Evolutionary conservation across 192 early-diverging fungal species (phyloP).

Genomic region (Ambispora gerdemannii): DNA sequence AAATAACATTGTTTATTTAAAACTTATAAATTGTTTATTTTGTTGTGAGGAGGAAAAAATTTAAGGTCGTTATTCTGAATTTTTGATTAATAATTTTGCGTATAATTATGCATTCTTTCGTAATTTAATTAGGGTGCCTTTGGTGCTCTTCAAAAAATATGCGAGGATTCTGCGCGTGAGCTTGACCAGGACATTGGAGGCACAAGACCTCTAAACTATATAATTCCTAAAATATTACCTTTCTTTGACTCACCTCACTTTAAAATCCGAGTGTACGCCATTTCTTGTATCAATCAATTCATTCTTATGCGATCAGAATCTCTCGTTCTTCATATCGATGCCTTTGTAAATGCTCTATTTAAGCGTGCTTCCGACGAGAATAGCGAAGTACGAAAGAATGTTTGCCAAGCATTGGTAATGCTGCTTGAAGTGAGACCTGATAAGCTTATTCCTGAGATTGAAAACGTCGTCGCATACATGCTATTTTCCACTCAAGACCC

Average conservation of each 20-base stretch:
- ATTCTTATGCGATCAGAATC: conserved; percentile 72
- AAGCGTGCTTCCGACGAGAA: conserved; percentile 80
- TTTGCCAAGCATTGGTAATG: conserved; percentile 93
- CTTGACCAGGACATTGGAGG: conserved; percentile 75
- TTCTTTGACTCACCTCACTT: conserved; percentile 77
- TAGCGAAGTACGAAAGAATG: conserved; percentile 80
- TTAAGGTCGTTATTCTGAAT: no score
- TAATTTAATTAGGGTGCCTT: conserved; percentile 65
- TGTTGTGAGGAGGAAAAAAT: no score
- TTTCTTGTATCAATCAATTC: conserved; percentile 85
- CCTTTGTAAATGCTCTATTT: conserved; percentile 77
- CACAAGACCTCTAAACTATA: conserved; percentile 71
- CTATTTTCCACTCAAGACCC: conserved; percentile 86
- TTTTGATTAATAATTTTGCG: no score
- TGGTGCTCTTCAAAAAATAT: conserved; percentile 88
- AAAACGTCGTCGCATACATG: conserved; percentile 93
- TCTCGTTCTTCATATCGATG: conserved; percentile 64
- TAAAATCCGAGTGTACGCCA: conserved; percentile 75
- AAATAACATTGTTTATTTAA: no score
- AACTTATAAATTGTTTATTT: no score
- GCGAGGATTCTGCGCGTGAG: conserved; percentile 85
- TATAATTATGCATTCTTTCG: no score
- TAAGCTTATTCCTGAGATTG: conserved; percentile 81
- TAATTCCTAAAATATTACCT: conserved; percentile 87
- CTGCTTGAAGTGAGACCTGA: conserved; percentile 84